Evolutionary conservation across 495 filamentous ascomycete genomes (phyloP), one percentile per base, ranked within the genome.

Genomic region (Aspergillus egyptiacus): DNA sequence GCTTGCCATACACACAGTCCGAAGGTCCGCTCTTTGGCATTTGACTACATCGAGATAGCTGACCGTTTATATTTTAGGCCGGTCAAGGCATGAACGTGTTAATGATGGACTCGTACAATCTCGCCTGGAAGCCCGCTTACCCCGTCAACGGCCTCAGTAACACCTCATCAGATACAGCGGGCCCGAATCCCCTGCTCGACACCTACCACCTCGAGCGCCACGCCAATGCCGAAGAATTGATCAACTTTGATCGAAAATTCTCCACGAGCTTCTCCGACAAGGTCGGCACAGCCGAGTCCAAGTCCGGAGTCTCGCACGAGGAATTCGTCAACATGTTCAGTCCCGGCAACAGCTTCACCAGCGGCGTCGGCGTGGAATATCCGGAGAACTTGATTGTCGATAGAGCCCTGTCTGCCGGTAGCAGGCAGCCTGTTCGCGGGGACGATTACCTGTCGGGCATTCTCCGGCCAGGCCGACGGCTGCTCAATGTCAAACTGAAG

Each of bases 51-150:
- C 25, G 6, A 6, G n/a, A 14, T 28, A 38, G 8, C 23, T 39
- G 22, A 37, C 15, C 9, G 10, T 17, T 28, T 17, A 4, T 18
- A 24, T 28, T n/a, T n/a, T n/a, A 48, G 73, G 84, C 85, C 17
- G 87, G 85, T 2, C 87, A 91, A 69, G 87, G 87, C 28, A 89
- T 91, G 86, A 93, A 93, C 59, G 83, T 87, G 5, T 85, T 83
- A 2, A 87, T 91, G 72, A 78, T 89, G 46, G 88, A 94, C 58
- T 79, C 83, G 6, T 80, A 80, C 51, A 91, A 91, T 58, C 71
- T 94, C 2, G 86, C 81, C 7, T 94, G 88, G 88, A 91, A 91
- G 65, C 74, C 91, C 18, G 80, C 81, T 46, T 75, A 79, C 24
- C 80, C 85, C 24, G 76, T 87, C 46, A 69, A 74, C 30, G 83